Evolutionary conservation across 1,284 basidiomycete genomes (phyloP).

Genomic region (Meripilus lineatus): DNA sequence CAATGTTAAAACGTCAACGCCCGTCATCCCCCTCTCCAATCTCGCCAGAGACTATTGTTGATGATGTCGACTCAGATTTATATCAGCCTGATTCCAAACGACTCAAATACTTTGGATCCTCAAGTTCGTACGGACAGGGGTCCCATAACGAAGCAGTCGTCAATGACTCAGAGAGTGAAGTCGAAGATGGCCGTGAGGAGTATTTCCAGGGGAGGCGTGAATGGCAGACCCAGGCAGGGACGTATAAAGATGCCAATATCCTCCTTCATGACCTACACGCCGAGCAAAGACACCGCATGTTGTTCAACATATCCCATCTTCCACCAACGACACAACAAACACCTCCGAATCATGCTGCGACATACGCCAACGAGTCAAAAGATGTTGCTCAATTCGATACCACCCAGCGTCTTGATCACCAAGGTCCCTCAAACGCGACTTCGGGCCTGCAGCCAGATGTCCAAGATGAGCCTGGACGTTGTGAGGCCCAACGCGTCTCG

Average conservation of each 20-base stretch:
- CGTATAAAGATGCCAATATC: constrained; percentile 55
- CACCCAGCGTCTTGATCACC: neutral
- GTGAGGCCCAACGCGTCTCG: constrained; percentile 42
- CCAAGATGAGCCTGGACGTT: neutral
- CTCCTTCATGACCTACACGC: constrained; percentile 65
- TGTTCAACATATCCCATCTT: no score
- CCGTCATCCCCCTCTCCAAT: constrained; percentile 44
- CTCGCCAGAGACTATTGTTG: constrained; percentile 30
- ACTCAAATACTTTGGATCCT: constrained; percentile 27
- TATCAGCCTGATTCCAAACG: constrained; percentile 29
- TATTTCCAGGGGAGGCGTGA: constrained; percentile 17
- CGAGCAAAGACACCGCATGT: constrained; percentile 54
- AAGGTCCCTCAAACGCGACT: neutral
- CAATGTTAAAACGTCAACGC: constrained; percentile 69
- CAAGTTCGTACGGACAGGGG: no score
- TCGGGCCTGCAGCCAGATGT: no score
- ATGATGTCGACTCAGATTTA: constrained; percentile 17
- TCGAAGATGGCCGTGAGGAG: constrained; percentile 11
- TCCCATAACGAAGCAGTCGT: no score
- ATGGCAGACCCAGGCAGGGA: constrained; percentile 23
- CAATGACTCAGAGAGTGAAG: neutral
- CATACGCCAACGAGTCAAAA: neutral
- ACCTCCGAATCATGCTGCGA: neutral
- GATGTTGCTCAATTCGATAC: neutral
- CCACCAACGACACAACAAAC: constrained; percentile 1